Conservation (phyloP, 2,329 filamentous ascomycete genomes). For the Myriosclerotinia scirpicola region DNA sequence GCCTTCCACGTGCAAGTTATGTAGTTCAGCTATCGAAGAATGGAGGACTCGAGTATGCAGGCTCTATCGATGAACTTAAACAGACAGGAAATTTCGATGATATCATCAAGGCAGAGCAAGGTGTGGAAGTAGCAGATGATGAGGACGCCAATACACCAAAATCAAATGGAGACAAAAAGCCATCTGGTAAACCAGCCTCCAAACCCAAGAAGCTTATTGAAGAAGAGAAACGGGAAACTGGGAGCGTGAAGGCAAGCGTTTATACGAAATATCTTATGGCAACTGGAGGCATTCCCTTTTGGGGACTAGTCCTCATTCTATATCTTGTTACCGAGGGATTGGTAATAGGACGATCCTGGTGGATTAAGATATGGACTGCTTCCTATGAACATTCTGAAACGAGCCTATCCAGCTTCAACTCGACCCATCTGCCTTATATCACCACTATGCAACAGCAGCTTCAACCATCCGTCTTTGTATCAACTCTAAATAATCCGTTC, state of each 20-base stretch:
- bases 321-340: conserved; percentile 46
- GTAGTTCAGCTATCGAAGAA: conserved; percentile 69
- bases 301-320: conserved; percentile 53
- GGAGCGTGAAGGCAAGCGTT: conserved; percentile 64
- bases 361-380: conserved; percentile 62
- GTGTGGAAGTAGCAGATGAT: conserved; percentile 46
- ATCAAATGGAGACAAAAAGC: conserved; percentile 46
- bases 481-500: conserved; percentile 16
- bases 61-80: conserved; percentile 60
- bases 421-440: conserved; percentile 19
- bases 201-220: conserved; percentile 65
- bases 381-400: conserved; percentile 40
- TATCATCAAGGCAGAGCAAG: conserved; percentile 56
- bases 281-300: conserved; percentile 63
- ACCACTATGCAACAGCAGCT: conserved; percentile 36
- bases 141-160: conserved; percentile 53
- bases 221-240: conserved; percentile 68
- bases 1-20: conserved; percentile 68
- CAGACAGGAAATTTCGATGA: conserved; percentile 55
- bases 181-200: conserved; percentile 41
- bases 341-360: conserved; percentile 54
- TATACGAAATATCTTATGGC: conserved; percentile 65
- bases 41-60: conserved; percentile 58
- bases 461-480: conserved; percentile 39
- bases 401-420: conserved; percentile 19